Base-by-base conservation (phyloP, 2,329 filamentous ascomycete genomes). In the Phoma herbarum region DNA sequence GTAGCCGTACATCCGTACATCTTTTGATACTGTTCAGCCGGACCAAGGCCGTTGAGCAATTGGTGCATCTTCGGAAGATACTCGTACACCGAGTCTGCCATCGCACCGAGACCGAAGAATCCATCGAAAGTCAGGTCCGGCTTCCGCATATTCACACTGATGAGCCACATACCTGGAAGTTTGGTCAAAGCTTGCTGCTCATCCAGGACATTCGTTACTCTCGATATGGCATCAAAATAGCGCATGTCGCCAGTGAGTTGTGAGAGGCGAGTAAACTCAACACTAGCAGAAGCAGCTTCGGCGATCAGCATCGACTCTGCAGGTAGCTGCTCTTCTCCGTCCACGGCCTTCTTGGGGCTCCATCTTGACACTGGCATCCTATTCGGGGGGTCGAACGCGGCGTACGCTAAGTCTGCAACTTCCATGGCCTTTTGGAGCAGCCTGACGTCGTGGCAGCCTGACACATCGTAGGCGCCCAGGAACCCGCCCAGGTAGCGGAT, bases 361-460 rank as follows among this genome's bases (percentile, higher is more conserved):
- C 80, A 82, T 52, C 79, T 69, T 1, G 79, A 78, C 35, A 81
- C 77, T 10, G 93, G 93, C 91, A 97, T 96, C 65, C 92, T 87
- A 75, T 97, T 97, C 0, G 93, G 93, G 0, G 94, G 97, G 76
- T 96, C 92, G 70, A 96, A 96, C 7, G 90, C 85, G 45, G 89
- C 87, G 80, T 93, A 92, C 33, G 96, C 80, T 58, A 96, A 84
- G 68, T 94, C 90, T 35, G 86, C 92, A 26, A 95, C 84, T 77
- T 94, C 89, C 31, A 90, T 82, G 1, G 92, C 91, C 77, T 95
- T 95, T 55, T 88, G 85, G 28, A 96, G 82, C 11, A 96, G 82
- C 22, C 89, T 81, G 16, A 82, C 78, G 70, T 96, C 90, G 42
- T 74, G 69, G 10, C 64, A 68, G 61, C 86, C 90, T 47, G 90